A percentile compares a stretch with the other conserved stretches of the same genome.
Conservation (phyloP, 768 basidiomycete genomes). For the Albatrellus ellisii region DNA sequence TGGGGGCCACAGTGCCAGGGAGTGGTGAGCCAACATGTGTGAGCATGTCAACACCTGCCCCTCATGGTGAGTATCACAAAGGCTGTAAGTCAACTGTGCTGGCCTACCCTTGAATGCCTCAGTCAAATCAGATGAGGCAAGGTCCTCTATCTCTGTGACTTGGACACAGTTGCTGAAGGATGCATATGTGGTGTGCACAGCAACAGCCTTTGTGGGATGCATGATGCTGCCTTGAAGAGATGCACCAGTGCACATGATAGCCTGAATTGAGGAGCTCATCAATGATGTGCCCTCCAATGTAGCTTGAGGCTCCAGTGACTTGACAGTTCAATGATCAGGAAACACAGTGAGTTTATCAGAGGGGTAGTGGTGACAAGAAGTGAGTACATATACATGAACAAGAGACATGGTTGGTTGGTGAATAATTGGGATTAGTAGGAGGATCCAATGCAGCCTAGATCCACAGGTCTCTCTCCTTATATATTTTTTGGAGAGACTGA, state of each 20-base stretch:
- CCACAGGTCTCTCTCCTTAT: no score
- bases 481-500: no score
- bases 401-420: no score
- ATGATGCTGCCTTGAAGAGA: conserved; percentile 12
- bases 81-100: no score
- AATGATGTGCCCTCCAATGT: conserved; percentile 15
- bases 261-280: conserved; percentile 30
- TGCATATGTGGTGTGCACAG: conserved; percentile 8
- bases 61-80: background rate
- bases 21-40: conserved; percentile 12
- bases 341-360: no score
- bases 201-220: conserved; percentile 11
- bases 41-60: conserved; percentile 7
- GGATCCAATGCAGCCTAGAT: no score
- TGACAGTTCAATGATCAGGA: no score
- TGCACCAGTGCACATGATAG: conserved; percentile 33
- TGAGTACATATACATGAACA: no score
- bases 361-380: no score
- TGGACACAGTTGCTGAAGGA: conserved; percentile 11
- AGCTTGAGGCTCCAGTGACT: conserved; percentile 34
- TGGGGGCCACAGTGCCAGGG: background rate
- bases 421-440: no score
- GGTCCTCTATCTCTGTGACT: conserved; percentile 12
- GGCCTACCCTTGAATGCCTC: conserved; percentile 12
- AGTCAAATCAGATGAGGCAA: conserved; percentile 14